phyloP scores from a whole-genome alignment of 164 flowering plant species.

The Echeveria elegans region DNA sequence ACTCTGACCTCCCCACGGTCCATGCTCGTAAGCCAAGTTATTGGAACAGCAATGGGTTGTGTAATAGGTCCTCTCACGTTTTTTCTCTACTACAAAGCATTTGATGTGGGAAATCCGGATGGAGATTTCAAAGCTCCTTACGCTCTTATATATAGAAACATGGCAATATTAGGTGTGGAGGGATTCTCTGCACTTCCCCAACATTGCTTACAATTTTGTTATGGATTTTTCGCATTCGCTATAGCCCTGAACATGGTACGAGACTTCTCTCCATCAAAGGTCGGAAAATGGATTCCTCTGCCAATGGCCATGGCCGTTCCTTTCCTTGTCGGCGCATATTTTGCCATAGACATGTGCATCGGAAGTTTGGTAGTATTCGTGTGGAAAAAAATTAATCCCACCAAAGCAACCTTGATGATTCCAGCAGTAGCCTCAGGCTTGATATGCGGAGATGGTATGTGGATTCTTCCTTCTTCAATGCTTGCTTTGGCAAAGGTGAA shows the following conservation, averaged over 20 bases:
- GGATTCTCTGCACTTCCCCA: constrained; percentile 9
- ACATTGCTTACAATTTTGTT: constrained; percentile 7
- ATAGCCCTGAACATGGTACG: constrained; percentile 4
- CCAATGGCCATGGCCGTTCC: constrained; percentile 11
- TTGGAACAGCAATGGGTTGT: constrained; percentile 7
- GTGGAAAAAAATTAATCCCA: background rate
- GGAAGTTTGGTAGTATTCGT: constrained; percentile 4
- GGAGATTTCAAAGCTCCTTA: constrained; percentile 9
- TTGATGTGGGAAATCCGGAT: constrained; percentile 5
- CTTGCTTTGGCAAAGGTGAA: constrained; percentile 7
- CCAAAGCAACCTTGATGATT: constrained; percentile 4
- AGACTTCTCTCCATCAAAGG: background rate
- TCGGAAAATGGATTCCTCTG: constrained; percentile 9
- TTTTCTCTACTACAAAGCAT: constrained; percentile 7
- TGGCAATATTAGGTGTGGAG: constrained; percentile 7
- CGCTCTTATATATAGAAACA: constrained; percentile 4
- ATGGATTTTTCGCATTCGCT: constrained; percentile 8
- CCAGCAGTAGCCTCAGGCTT: constrained; percentile 7
- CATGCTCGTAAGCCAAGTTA: constrained; percentile 9
- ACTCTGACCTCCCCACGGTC: constrained; percentile 9
- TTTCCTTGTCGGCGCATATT: constrained; percentile 7
- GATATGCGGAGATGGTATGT: constrained; percentile 8
- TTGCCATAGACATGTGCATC: constrained; percentile 8
- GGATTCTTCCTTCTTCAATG: constrained; percentile 7
- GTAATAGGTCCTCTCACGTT: constrained; percentile 5